A percentile compares a stretch with the other conserved stretches of the same genome.
Conservation (phyloP, 495 filamentous ascomycete species). For the Diplogelasinospora grovesii region DNA sequence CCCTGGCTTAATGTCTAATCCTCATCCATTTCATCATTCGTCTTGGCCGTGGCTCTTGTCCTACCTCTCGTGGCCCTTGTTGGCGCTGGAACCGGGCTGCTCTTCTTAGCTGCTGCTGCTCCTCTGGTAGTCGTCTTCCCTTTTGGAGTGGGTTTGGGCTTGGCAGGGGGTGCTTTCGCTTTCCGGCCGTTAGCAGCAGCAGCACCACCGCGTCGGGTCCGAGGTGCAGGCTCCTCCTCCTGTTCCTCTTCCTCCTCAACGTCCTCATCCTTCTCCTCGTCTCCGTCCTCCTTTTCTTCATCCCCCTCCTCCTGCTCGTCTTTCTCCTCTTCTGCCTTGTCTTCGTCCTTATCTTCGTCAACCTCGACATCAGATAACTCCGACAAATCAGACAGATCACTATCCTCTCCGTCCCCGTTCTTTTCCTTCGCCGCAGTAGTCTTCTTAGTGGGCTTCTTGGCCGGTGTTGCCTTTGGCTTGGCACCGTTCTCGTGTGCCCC, state of each 20-base stretch:
- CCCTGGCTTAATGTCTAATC: too few species aligned
- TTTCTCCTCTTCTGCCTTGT: conserved; percentile 5
- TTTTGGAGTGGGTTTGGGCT: conserved; percentile 5
- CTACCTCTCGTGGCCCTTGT: conserved; percentile 8
- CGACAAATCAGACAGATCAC: too few species aligned
- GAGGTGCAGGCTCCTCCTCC: conserved; percentile 6
- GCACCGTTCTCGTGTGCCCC: too few species aligned
- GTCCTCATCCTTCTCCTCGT: conserved; percentile 21
- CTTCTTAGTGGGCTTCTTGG: conserved; percentile 10
- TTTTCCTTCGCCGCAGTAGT: conserved; percentile 3
- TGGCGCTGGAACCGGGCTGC: neutral
- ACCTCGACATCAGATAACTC: too few species aligned
- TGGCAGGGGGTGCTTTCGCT: conserved; percentile 5
- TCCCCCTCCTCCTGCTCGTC: conserved; percentile 11
- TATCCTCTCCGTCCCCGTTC: conserved; percentile 8
- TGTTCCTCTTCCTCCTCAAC: conserved; percentile 12
- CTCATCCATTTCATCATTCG: conserved; percentile 18
- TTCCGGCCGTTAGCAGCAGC: conserved; percentile 13
- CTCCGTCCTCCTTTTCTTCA: conserved; percentile 19
- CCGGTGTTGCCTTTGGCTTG: too few species aligned
- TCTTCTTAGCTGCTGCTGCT: conserved; percentile 1
- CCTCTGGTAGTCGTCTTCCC: conserved; percentile 5
- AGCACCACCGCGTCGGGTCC: too few species aligned
- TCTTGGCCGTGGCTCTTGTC: neutral
- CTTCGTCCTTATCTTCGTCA: neutral